phyloP scores from a whole-genome alignment of 768 basidiomycete genomes.

The Boletus coccyginus region DNA sequence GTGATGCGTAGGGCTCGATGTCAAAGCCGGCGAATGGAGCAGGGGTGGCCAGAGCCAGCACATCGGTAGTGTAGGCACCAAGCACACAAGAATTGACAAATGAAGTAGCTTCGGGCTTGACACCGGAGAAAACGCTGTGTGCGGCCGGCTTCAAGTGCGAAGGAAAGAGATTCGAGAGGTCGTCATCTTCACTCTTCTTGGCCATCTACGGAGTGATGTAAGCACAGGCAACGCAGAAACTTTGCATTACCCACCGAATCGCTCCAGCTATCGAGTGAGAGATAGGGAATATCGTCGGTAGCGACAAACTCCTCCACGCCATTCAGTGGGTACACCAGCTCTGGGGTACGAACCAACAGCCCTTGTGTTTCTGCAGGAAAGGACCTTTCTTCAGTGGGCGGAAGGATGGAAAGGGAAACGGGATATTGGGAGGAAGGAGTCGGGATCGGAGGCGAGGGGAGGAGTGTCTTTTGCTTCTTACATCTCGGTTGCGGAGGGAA shows the following conservation, averaged over 20 bases:
- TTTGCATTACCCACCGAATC: slow-evolving; percentile 16
- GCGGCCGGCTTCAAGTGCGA: slow-evolving; percentile 21
- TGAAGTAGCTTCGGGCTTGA: slow-evolving; percentile 29
- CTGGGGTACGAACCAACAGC: slow-evolving; percentile 16
- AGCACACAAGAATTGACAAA: slow-evolving; percentile 29
- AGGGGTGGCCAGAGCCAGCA: slow-evolving; percentile 1
- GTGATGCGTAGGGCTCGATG: slow-evolving; percentile 4
- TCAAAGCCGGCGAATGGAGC: slow-evolving; percentile 10
- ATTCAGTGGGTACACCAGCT: slow-evolving; percentile 10
- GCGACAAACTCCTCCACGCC: slow-evolving; percentile 28
- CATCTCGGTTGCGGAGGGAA: slow-evolving; percentile 5
- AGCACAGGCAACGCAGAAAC: neutral
- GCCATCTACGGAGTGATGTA: slow-evolving; percentile 11
- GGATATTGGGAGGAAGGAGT: neutral
- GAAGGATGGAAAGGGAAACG: neutral
- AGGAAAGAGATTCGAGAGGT: slow-evolving; percentile 11
- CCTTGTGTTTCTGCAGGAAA: slow-evolving; percentile 1
- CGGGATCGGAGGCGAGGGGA: neutral
- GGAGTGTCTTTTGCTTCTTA: slow-evolving; percentile 3
- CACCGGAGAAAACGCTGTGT: slow-evolving; percentile 24
- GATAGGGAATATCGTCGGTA: slow-evolving; percentile 35
- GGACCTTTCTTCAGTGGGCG: neutral
- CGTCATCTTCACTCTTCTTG: neutral
- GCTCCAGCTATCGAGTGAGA: slow-evolving; percentile 27
- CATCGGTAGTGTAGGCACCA: slow-evolving; percentile 11